Evolutionary conservation across 2,329 filamentous ascomycete genomes (phyloP).

Genomic region (Paecilomyces sp.): DNA sequence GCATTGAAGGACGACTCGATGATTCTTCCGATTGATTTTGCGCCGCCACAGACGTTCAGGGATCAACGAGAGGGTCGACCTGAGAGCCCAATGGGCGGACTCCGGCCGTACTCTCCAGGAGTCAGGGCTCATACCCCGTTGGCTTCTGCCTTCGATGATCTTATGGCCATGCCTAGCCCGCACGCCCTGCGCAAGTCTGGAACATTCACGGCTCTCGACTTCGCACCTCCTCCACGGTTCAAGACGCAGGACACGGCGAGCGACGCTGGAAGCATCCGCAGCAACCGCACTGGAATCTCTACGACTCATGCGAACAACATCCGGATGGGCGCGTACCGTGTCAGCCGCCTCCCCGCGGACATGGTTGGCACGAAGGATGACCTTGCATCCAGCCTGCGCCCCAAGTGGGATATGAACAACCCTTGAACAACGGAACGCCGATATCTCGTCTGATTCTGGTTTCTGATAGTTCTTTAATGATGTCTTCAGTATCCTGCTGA

Average conservation of each 20-base stretch:
- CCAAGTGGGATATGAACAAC: conserved; percentile 45
- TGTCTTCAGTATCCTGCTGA: conserved; percentile 6
- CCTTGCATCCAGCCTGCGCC: conserved; percentile 51
- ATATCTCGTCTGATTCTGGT: not conserved
- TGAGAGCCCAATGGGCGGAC: conserved; percentile 52
- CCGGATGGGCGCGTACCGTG: conserved; percentile 74
- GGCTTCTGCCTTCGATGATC: conserved; percentile 77
- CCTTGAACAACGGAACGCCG: conserved; percentile 15
- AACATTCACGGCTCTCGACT: conserved; percentile 42
- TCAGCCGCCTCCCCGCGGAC: conserved; percentile 76
- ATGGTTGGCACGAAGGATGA: conserved; percentile 71
- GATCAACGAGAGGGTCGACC: conserved; percentile 64
- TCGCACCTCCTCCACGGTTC: conserved; percentile 43
- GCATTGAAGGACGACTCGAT: conserved; percentile 78
- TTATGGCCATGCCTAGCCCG: conserved; percentile 80
- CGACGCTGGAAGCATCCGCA: conserved; percentile 48
- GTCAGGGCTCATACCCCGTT: conserved; percentile 72
- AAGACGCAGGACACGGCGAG: conserved; percentile 35
- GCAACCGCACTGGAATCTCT: conserved; percentile 73
- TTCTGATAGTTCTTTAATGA: conserved; percentile 11
- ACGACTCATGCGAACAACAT: conserved; percentile 62
- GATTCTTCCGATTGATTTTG: conserved; percentile 74
- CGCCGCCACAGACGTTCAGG: conserved; percentile 62
- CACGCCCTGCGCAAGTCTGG: conserved; percentile 43
- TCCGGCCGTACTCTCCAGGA: conserved; percentile 64